Percentiles rank a stretch among this genome's conserved stretches.
These are phyloP conservation scores for Microcos paniculata DNA, from an alignment of 345 rosid species.

Conservation along the genomic window DNA sequence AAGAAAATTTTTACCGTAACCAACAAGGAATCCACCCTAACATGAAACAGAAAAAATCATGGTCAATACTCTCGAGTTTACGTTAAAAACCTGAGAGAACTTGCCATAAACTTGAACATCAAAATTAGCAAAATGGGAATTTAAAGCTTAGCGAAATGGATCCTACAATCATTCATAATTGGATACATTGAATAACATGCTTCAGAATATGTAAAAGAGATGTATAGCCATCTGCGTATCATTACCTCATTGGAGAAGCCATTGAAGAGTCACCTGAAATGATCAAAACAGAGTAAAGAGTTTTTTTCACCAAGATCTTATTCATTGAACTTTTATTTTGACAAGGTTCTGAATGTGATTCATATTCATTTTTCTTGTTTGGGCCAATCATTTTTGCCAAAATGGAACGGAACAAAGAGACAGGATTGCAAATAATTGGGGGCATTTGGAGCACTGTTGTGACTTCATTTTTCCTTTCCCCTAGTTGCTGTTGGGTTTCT, in stretches of 20 bases:
- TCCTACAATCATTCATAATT: neutral
- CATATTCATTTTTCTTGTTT: neutral
- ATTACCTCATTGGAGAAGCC: constrained; percentile 20
- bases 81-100: constrained; percentile 1
- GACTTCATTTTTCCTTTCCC: neutral
- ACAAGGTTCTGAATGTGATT: neutral
- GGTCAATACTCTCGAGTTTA: neutral
- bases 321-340: neutral
- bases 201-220: neutral
- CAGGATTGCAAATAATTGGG: neutral
- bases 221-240: neutral
- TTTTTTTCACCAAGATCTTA: neutral
- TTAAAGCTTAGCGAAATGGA: neutral
- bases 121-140: neutral
- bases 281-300: neutral
- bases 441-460: neutral
- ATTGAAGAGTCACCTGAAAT: neutral
- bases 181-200: neutral
- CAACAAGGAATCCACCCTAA: neutral
- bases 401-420: neutral
- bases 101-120: neutral
- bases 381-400: neutral
- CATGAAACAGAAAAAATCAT: neutral
- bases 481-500: neutral
- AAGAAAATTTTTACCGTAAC: neutral